phyloP scores from a whole-genome alignment of 1,139 yeast genomes.

The Yamadazyma jaroonii region DNA sequence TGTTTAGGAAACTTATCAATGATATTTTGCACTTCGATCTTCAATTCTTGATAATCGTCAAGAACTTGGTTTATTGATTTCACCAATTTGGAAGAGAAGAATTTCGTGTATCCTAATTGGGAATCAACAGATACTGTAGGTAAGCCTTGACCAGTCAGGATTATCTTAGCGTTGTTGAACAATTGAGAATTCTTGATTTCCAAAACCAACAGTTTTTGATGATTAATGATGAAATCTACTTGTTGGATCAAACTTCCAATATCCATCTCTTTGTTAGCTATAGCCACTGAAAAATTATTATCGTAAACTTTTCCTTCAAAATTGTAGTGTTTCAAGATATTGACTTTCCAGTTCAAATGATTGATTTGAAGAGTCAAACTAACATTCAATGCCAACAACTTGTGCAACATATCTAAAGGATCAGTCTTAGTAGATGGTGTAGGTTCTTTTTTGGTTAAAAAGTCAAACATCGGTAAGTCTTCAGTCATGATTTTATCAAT shows the following conservation, averaged over 20 bases:
- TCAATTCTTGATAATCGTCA: constrained; percentile 13
- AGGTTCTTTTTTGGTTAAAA: background rate
- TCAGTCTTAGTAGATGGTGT: background rate
- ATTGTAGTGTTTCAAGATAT: constrained; percentile 17
- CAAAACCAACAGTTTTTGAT: constrained; percentile 16
- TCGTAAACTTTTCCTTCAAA: constrained; percentile 16
- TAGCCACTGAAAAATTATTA: constrained; percentile 15
- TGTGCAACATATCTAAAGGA: background rate
- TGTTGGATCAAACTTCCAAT: constrained; percentile 23
- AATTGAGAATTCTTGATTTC: constrained; percentile 34
- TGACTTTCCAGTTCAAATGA: constrained; percentile 21
- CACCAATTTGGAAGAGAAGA: constrained; percentile 28
- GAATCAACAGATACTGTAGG: constrained; percentile 19
- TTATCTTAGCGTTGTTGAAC: constrained; percentile 18
- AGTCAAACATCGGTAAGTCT: constrained; percentile 3
- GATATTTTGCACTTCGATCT: constrained; percentile 17
- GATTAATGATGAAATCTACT: constrained; percentile 12
- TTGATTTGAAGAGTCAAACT: constrained; percentile 19
- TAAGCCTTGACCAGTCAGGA: constrained; percentile 13
- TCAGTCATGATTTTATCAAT: constrained; percentile 1
- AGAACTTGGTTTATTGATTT: constrained; percentile 19
- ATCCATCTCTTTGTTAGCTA: constrained; percentile 16
- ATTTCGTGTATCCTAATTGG: constrained; percentile 34
- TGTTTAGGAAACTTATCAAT: background rate
- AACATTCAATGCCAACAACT: constrained; percentile 3